Percentiles rank a stretch among this genome's conserved stretches.
These are phyloP conservation scores for Asterophora parasitica DNA, from an alignment of 768 basidiomycete species.

Conservation along the genomic window DNA sequence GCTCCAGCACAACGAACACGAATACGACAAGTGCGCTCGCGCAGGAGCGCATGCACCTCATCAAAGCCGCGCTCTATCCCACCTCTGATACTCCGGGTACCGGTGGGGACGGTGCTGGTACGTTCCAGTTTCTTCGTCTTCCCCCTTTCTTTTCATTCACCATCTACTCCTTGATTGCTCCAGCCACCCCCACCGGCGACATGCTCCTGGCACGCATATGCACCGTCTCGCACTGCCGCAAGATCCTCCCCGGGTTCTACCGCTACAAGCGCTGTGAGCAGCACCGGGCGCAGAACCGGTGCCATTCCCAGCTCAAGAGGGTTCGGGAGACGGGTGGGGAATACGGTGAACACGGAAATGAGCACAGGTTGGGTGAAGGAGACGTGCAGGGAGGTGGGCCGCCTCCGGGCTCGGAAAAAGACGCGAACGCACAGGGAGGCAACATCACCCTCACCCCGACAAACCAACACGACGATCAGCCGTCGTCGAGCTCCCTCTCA, in stretches of 20 bases:
- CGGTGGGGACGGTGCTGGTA: no score
- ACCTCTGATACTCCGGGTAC: no score
- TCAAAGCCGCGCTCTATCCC: no score
- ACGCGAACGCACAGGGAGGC: neutral
- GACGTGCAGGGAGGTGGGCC: no score
- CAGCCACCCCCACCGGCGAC: conserved; percentile 5
- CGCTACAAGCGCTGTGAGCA: conserved; percentile 51
- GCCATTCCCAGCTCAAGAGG: conserved; percentile 48
- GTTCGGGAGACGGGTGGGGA: conserved; percentile 28
- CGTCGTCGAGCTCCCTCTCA: no score
- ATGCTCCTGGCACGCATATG: conserved; percentile 39
- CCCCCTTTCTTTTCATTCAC: neutral
- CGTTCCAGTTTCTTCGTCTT: neutral
- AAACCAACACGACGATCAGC: no score
- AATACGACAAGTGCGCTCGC: no score
- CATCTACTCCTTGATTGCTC: conserved; percentile 1
- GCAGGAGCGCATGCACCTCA: no score
- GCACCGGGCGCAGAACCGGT: conserved; percentile 51
- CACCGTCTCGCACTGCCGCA: conserved; percentile 54
- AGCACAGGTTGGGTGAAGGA: neutral
- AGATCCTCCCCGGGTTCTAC: conserved; percentile 42
- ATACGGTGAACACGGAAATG: conserved; percentile 7
- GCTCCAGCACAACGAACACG: no score
- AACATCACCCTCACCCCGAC: no score
- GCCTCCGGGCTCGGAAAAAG: no score